Evolutionary conservation across 108 stramenopile genomes (phyloP), one percentile per base, ranked within the genome.

Genomic region (Nitzschia sp.): DNA sequence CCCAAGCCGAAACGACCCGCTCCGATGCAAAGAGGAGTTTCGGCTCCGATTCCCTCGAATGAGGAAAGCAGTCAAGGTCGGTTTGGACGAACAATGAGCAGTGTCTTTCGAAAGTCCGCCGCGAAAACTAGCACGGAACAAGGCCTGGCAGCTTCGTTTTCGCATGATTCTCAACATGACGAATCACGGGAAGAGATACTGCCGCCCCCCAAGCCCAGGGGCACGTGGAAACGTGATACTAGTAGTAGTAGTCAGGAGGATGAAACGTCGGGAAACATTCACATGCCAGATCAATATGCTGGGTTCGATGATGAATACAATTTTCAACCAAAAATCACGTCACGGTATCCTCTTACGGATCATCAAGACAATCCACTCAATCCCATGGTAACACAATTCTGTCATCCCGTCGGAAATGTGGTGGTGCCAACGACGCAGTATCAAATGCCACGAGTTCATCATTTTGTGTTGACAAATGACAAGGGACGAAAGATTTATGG

Each of bases 391-490:
- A 70, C 89, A 3, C 89, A 91, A 26, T 95, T 95, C 77, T 95
- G 94, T 68, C 77, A 78, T 76, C 89, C 94, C 8, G 76, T 72
- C 23, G 83, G 86, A n/a, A 89, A 95, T 32, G 54, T 71, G 1
- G 76, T 92, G n/a, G 59, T 77, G 35, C 89, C 89, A 30, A 57
- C 75, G 11, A 74, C 55, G 32, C 78, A 82, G 47, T 95, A 87
- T 66, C 72, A 77, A 57, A 78, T 92, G 80, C 94, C 95, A 21
- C 80, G 68, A 18, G 76, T 92, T n/a, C 92, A 93, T 67, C 78
- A 93, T 48, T 96, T 96, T 80, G 91, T 88, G 11, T 63, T 92
- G 49, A 96, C 95, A 11, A 86, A 90, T 71, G 86, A 91, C 17
- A 79, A 76, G 54, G 95, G 95, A 28, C 74, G 85, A 27, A 92